Base-by-base conservation (phyloP, 2,329 filamentous ascomycete species). In the Mycocentrospora acerina region DNA sequence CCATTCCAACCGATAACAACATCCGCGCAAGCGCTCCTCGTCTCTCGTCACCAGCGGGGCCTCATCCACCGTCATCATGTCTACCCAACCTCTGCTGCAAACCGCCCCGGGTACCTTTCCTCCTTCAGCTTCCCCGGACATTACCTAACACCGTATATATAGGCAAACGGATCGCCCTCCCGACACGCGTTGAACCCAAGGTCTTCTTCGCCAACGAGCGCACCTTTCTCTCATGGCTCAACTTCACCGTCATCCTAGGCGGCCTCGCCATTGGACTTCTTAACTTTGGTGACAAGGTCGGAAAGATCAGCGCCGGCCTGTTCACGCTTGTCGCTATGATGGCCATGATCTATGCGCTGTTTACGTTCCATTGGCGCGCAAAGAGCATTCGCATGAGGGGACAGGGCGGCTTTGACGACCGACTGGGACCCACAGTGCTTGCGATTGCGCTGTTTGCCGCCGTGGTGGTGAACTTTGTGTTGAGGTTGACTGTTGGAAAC, bases 191-290 rank as follows among this genome's bases (percentile, higher is more conserved):
- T 71, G 93, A 98, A 72, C 93, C 93, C 60, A 98, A 98, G 74
- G 93, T 98, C 77, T 98, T 97, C 82, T 98, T 98, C 78, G 93
- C 93, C 73, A 98, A 98, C 78, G 93, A 98, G 75, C 89, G 93
- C 50, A 98, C 93, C 49, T 98, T 98, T 70, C 83, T 98, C 63
- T 95, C 90, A 71, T 98, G 93, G 93, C 88, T 98, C 64, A 98
- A 98, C 80, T 97, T 97, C 78, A 95, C 90, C 69, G 90, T 98
- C 64, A 91, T 98, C 71, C 86, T 98, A 46, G 93, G 93, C 63
- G 93, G 93, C 50, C 83, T 98, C 34, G 91, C 93, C 54, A 88
- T 98, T 57, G 93, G 93, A 57, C 90, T 98, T 66, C 83, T 98
- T 62, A 98, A 98, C 77, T 98, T 98, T 60, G 93, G 93, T 66